phyloP scores from a whole-genome alignment of 352 stramenopile species.

The Globisporangium acanthophoron region DNA sequence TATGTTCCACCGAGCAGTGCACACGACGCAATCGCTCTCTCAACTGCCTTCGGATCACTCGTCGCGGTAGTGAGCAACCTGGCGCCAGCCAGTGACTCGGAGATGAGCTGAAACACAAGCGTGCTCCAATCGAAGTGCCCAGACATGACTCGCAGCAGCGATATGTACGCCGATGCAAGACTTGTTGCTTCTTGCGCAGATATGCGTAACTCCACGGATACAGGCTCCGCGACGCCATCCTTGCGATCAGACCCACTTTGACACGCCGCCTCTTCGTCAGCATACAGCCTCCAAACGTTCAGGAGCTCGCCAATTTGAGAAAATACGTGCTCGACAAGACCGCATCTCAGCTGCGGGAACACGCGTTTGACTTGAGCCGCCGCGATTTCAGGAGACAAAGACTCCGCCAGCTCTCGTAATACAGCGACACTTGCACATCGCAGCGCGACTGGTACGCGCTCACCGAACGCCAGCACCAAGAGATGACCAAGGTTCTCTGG shows the following conservation, averaged over 20 bases:
- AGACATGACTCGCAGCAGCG: slow-evolving; percentile 33
- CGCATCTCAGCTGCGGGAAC: slow-evolving; percentile 12
- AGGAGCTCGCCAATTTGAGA: slow-evolving; percentile 20
- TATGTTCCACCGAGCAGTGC: slow-evolving; percentile 55
- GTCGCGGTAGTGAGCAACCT: not conserved
- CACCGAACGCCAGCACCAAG: slow-evolving; percentile 49
- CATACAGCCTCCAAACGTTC: slow-evolving; percentile 41
- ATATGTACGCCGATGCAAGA: slow-evolving; percentile 40
- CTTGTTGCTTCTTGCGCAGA: slow-evolving; percentile 40
- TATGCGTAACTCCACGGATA: slow-evolving; percentile 27
- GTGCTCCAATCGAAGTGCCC: slow-evolving; percentile 27
- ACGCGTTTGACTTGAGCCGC: slow-evolving; percentile 27
- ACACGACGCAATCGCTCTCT: slow-evolving; percentile 31
- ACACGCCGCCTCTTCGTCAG: slow-evolving; percentile 10
- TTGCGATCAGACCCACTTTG: not conserved
- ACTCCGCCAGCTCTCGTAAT: slow-evolving; percentile 34
- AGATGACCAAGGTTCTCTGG: slow-evolving; percentile 58
- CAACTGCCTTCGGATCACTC: slow-evolving; percentile 9
- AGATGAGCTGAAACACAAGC: slow-evolving; percentile 22
- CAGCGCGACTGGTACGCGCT: slow-evolving; percentile 38
- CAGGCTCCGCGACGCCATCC: not conserved
- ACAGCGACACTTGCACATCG: slow-evolving; percentile 38
- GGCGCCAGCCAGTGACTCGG: slow-evolving; percentile 10
- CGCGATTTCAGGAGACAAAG: slow-evolving; percentile 29
- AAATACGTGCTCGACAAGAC: slow-evolving; percentile 41